Conservation (phyloP, 306 rosid genomes). For the Sicyos edulis region DNA sequence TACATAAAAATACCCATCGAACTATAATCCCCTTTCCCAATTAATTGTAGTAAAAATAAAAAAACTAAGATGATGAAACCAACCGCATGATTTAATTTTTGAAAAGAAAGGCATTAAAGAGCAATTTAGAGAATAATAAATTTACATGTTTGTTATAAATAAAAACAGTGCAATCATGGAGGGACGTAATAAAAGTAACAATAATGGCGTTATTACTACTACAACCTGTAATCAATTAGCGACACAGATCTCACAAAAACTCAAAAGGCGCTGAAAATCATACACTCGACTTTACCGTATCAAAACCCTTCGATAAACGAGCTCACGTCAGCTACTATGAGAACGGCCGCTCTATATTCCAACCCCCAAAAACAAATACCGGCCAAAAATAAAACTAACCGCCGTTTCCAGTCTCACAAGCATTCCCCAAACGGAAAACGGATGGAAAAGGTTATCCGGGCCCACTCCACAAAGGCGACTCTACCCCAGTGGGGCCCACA, state of each 20-base stretch:
- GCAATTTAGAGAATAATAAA: too few species aligned
- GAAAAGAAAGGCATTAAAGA: too few species aligned
- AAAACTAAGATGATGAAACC: too few species aligned
- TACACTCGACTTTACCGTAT: background rate
- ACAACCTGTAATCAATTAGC: background rate
- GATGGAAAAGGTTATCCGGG: background rate
- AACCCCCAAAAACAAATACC: background rate
- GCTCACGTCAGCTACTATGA: background rate
- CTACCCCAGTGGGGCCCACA: too few species aligned
- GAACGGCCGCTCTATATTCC: background rate
- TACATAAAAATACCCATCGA: too few species aligned
- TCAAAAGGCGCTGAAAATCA: background rate
- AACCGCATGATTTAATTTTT: too few species aligned
- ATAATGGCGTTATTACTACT: background rate
- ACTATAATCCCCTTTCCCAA: too few species aligned
- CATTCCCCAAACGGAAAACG: slow-evolving; percentile 3
- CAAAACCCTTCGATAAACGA: slow-evolving; percentile 1
- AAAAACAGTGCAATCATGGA: too few species aligned
- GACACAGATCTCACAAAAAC: too few species aligned
- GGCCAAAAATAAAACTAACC: slow-evolving; percentile 26
- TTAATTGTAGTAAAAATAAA: too few species aligned
- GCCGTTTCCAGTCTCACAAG: slow-evolving; percentile 39
- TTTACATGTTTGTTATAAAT: too few species aligned
- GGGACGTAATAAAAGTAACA: background rate
- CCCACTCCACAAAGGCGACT: background rate